Evolutionary conservation across 2,329 filamentous ascomycete species (phyloP).

Genomic region (Calonectria henricotiae): DNA sequence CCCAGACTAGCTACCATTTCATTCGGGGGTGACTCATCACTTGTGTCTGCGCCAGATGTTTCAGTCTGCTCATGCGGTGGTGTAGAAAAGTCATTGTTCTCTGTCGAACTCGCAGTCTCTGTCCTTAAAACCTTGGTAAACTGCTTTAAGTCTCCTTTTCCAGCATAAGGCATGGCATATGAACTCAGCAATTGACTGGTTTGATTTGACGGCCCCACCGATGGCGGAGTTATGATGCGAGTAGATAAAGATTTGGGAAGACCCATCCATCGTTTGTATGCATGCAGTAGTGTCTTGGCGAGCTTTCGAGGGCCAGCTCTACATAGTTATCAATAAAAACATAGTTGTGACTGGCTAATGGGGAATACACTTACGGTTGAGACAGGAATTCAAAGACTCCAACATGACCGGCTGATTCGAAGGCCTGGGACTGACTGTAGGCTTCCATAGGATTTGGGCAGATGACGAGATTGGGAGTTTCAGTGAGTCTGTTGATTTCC

Average conservation of each 20-base stretch:
- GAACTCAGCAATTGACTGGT: too few relatives aligned
- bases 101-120: neutral
- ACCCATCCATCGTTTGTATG: conserved; percentile 52
- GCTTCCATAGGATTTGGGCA: conserved; percentile 56
- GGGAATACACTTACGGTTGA: conserved; percentile 56
- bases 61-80: neutral
- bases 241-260: neutral
- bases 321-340: neutral
- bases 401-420: conserved; percentile 39
- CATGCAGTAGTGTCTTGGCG: conserved; percentile 54
- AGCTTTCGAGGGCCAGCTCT: conserved; percentile 60
- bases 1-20: too few relatives aligned
- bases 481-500: neutral
- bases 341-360: fast-evolving
- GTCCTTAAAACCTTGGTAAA: neutral
- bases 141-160: conserved; percentile 3
- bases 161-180: neutral
- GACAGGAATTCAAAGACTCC: conserved; percentile 59
- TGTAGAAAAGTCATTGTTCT: neutral
- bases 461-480: conserved; percentile 54
- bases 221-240: neutral
- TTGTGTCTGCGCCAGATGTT: neutral
- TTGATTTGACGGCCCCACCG: too few relatives aligned
- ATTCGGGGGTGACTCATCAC: conserved; percentile 4
- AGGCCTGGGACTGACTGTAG: conserved; percentile 47